Evolutionary conservation across 306 rosid species (phyloP).

Genomic region (Cucurbita argyrosperma): DNA sequence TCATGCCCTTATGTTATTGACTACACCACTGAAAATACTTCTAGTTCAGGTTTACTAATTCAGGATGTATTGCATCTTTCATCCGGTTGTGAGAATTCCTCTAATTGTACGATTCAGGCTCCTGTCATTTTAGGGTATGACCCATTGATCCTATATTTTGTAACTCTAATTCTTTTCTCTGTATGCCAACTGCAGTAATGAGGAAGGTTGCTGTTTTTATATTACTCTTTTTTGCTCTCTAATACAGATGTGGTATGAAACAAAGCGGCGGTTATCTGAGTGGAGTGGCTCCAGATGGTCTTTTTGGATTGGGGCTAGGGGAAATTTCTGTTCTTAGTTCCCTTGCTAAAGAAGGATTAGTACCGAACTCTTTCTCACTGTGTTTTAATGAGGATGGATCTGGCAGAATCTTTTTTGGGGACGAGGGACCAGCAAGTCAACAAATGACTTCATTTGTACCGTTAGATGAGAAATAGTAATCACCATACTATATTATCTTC

Average conservation of each 20-base stretch:
- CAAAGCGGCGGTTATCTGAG: slow-evolving; percentile 90
- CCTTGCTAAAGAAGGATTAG: slow-evolving; percentile 67
- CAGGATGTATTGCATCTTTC: slow-evolving; percentile 75
- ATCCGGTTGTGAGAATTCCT: slow-evolving; percentile 24
- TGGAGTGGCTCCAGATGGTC: slow-evolving; percentile 92
- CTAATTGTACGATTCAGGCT: slow-evolving; percentile 54
- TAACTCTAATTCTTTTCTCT: slow-evolving; percentile 2
- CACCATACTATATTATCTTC: neutral
- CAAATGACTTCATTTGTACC: slow-evolving; percentile 67
- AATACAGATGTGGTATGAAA: slow-evolving; percentile 84
- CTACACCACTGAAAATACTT: slow-evolving; percentile 63
- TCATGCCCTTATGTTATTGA: slow-evolving; percentile 50
- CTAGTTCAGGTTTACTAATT: slow-evolving; percentile 80
- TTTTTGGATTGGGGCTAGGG: slow-evolving; percentile 84
- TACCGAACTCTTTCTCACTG: slow-evolving; percentile 64
- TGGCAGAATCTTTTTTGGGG: slow-evolving; percentile 84
- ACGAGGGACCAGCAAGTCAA: slow-evolving; percentile 56
- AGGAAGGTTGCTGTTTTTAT: neutral
- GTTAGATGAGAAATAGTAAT: slow-evolving; percentile 55
- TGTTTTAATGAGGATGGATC: slow-evolving; percentile 63
- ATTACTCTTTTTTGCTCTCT: slow-evolving; percentile 2
- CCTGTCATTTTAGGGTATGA: slow-evolving; percentile 69
- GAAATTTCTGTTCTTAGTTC: slow-evolving; percentile 69
- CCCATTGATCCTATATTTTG: slow-evolving; percentile 6
- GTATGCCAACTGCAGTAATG: neutral